Conservation (phyloP, 202 grass and related monocot genomes). For the Musa balbisiana region DNA sequence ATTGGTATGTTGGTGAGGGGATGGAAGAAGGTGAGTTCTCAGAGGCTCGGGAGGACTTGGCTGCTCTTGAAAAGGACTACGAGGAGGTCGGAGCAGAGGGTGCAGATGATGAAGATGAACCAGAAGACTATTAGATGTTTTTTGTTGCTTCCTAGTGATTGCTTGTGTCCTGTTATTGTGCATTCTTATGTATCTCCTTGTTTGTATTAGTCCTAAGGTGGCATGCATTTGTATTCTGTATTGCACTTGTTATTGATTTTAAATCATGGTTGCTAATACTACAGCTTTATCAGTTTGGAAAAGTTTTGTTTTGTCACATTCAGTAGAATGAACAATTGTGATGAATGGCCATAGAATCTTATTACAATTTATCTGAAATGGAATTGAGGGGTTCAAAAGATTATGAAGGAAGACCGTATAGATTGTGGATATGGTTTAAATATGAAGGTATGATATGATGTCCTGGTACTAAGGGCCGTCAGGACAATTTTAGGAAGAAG, state of each 20-base stretch:
- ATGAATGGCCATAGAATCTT: too few species aligned
- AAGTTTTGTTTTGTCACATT: too few species aligned
- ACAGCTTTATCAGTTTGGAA: too few species aligned
- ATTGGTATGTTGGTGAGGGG: slow-evolving; percentile 19
- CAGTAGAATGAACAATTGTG: too few species aligned
- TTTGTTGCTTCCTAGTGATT: background rate
- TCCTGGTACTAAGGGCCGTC: too few species aligned
- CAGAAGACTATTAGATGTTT: slow-evolving; percentile 1
- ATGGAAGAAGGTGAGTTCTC: slow-evolving; percentile 22
- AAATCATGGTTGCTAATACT: background rate
- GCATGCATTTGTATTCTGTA: background rate
- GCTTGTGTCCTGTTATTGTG: background rate
- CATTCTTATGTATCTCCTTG: background rate
- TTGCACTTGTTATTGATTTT: background rate
- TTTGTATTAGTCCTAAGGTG: background rate
- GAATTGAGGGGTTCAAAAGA: too few species aligned
- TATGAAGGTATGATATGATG: too few species aligned
- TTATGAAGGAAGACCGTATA: too few species aligned
- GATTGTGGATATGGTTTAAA: too few species aligned
- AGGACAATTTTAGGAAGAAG: too few species aligned
- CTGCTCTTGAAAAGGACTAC: slow-evolving; percentile 21
- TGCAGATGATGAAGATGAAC: slow-evolving; percentile 6
- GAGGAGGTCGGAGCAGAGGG: slow-evolving; percentile 20
- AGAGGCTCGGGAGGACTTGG: slow-evolving; percentile 13
- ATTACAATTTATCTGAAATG: too few species aligned